These are phyloP conservation scores for Pseudotsuga menziesii DNA, from an alignment of 75 land plant species.

Conservation along the genomic window DNA sequence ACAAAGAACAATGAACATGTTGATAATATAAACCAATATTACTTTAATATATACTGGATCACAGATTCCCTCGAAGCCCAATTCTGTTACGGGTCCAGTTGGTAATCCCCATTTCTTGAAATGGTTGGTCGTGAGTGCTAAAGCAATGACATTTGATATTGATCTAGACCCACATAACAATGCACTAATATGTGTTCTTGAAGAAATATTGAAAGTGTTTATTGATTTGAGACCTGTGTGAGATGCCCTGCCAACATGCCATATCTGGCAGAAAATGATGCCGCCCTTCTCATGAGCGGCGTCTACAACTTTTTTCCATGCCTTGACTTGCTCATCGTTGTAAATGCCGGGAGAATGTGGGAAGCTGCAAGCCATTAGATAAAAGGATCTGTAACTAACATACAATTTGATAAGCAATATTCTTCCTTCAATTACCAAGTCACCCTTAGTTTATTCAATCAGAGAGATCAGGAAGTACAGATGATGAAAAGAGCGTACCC, in stretches of 20 bases:
- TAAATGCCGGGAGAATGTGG: conserved; percentile 24
- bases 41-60: not conserved
- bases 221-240: conserved; percentile 32
- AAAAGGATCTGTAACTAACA: no score
- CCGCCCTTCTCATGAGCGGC: conserved; percentile 34
- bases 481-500: not conserved
- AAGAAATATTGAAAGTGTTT: not conserved
- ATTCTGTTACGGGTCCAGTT: no score
- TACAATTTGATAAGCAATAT: conserved; percentile 51
- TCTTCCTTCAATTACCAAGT: no score
- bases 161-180: no score
- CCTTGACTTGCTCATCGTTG: conserved; percentile 23
- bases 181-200: no score
- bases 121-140: no score
- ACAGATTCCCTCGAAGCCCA: no score
- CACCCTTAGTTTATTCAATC: no score
- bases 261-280: conserved; percentile 27
- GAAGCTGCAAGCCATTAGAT: conserved; percentile 16
- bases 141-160: no score
- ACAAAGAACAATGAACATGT: conserved; percentile 35
- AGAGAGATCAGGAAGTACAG: no score
- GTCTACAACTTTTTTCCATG: conserved; percentile 26
- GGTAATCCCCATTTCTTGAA: no score
- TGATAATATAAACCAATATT: conserved; percentile 33
- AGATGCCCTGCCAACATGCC: conserved; percentile 49